Base-by-base conservation (phyloP, 345 rosid species). In the Noccaea caerulescens region DNA sequence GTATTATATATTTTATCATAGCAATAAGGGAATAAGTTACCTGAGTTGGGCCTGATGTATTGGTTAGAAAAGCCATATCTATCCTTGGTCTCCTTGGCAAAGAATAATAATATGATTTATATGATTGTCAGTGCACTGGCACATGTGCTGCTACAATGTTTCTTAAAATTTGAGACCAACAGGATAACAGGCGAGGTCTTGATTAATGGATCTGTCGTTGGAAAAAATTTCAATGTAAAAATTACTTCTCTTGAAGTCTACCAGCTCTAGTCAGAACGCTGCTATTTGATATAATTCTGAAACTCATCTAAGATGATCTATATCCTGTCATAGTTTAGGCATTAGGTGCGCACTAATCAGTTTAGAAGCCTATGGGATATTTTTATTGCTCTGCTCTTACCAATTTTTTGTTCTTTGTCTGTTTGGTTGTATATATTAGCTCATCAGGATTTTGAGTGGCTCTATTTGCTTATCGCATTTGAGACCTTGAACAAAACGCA, bases 11-110 rank as follows among this genome's bases (percentile, higher is more conserved):
- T 57, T 9, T 37, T 57, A 13, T 34, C 4, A 9, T 10, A 37
- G 13, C 27, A 13, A 56, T 34, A 14, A 34, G 27, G 43, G 27
- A 16, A 56, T 4, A 34, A 34, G 25, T 14, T 16, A 57, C 23
- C 62, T 57, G 44, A 36, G 62, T 57, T 16, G 62, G 37, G 44
- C 62, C 45, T 57, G 13, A 13, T 37, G 13, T 16, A 37, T 55
- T 20, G 1, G 23, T n/a, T 12, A 33, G 23, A 33, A 41, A 33
- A 13, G 41, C 23, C 58, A 30, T 53, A 7, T 32, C 10, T 30
- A 53, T 53, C 38, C 20, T 55, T 33, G 60, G 27, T 53, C 9
- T 16, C 4, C 38, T 12, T 53, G 58, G 6, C 33, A 33, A 13
- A 55, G 42, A 55, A 53, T 11, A 53, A 27, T 14, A n/a, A 32